Conservation (phyloP, 805 yeast genomes). For the Saturnispora silvae region DNA sequence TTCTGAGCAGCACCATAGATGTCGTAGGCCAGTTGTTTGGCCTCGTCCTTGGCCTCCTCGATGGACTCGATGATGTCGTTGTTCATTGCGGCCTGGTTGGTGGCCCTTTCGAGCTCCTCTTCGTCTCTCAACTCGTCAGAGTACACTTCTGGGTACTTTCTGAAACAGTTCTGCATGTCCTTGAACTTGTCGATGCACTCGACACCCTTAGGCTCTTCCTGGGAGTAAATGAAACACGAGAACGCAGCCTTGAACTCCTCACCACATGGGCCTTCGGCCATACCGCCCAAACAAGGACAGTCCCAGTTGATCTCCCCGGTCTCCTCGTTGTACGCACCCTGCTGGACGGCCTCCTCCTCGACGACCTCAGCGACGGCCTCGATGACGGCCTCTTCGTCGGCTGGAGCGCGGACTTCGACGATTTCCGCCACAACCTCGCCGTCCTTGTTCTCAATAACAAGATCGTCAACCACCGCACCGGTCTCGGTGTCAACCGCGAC, state of each 20-base stretch:
- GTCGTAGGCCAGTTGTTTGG: slow-evolving; percentile 12
- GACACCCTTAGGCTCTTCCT: slow-evolving; percentile 90
- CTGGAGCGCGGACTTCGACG: slow-evolving; percentile 1
- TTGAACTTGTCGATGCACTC: slow-evolving; percentile 89
- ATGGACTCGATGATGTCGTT: slow-evolving; percentile 15
- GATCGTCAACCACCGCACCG: slow-evolving; percentile 5
- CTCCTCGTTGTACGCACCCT: slow-evolving; percentile 85
- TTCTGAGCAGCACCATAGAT: slow-evolving; percentile 13
- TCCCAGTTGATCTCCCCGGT: slow-evolving; percentile 99
- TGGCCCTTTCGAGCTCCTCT: slow-evolving; percentile 31
- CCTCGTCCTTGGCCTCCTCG: slow-evolving; percentile 16
- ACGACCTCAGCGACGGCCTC: slow-evolving; percentile 13
- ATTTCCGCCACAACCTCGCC: background rate
- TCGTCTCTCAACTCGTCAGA: slow-evolving; percentile 85
- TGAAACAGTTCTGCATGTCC: slow-evolving; percentile 90
- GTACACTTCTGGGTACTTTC: slow-evolving; percentile 84
- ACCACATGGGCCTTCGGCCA: slow-evolving; percentile 99
- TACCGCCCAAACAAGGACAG: slow-evolving; percentile 98
- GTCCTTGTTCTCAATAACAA: background rate
- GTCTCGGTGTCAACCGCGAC: slow-evolving; percentile 5
- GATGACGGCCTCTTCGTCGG: slow-evolving; percentile 4
- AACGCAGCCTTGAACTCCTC: slow-evolving; percentile 91
- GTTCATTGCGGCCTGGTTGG: slow-evolving; percentile 13
- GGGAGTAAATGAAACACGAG: slow-evolving; percentile 88
- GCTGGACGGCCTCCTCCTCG: slow-evolving; percentile 30